Base-by-base conservation (phyloP, 345 rosid species). In the Linum usitatissimum region DNA sequence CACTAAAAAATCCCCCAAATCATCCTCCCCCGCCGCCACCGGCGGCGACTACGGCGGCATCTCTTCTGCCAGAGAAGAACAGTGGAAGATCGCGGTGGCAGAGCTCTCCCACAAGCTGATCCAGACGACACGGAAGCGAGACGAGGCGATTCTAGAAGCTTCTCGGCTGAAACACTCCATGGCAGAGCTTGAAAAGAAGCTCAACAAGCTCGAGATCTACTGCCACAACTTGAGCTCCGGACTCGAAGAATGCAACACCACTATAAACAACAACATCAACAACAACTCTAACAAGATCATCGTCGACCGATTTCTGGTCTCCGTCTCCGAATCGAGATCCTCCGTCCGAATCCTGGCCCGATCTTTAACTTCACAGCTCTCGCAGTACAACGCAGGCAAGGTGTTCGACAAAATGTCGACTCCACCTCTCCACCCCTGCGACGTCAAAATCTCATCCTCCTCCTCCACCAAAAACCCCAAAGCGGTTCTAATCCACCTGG, bases 181-280 rank as follows among this genome's bases (percentile, higher is more conserved):
- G 94, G 65, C 82, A 30, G 97, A 93, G 71, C 91, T 93, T 17
- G 99, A 93, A 78, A 90, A 84, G 71, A 93, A 93, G 64, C 96
- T 93, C 56, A 83, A 80, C 73, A 86, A 80, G 71, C 97, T 93
- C 38, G 97, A 93, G 70, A 75, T 86, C 65, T 86, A 87, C 49
- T 87, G 96, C 57, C 91, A 82, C 51, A 76, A 80, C 61, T 79
- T 93, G 70, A 93, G 86, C 66, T 86, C 88, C 0, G 88, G 88
- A 0, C 87, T 93, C 1, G 94, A 90, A 3, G 90, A 86, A 40
- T 83, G 88, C 36, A 73, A 54, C 69, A 61, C 67, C 64, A 78
- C 6, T 34, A 34, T 34, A 34, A 34, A 34, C 38, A 34, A 5
- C 38, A 34, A 34, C 38, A 34, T 5, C 38, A 34, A 34, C 5